Evolutionary conservation across 805 yeast genomes (phyloP), one percentile per base, ranked within the genome.

Genomic region (Grigorovia jiainica): DNA sequence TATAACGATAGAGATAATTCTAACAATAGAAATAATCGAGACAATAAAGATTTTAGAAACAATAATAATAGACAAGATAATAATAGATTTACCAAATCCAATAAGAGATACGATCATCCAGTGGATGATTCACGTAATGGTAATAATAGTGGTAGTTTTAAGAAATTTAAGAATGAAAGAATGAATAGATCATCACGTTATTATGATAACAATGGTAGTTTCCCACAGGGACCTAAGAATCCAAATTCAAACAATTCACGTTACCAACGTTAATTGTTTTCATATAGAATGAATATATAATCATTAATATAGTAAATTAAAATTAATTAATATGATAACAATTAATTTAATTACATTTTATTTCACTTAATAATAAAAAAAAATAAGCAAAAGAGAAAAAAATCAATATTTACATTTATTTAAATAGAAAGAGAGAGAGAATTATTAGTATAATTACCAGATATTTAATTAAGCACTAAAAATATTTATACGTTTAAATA

Each of bases 201-300:
- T 13, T 15, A 25, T 11, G 39, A 36, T 18, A 36, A 13, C 24
- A 25, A 31, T 9, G 27, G 18, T 13, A 4, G 31, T 3, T 33
- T 55, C 6, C 59, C 59, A 6, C 57, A 55, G 31, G 59, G 59
- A 1, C 59, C 59, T 9, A 39, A 33, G 21, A 21, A 13, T 17
- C 32, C 18, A 11, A 34, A 25, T 4, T 11, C n/a, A 6, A 52
- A 46, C 24, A 45, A 43, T 13, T 39, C 41, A 17, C 50, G 57
- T 19, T 53, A 53, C 32, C 55, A 51, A 35, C 46, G 57, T 27
- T 51, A 42, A 36, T 5, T 20, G 4, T 9, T 5, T 1, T 17
- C n/a, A 35, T 17, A 33, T 9, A 33, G 7, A 7, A 6, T 21
- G 24, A 31, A 16, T 31, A 31, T 31, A 13, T 31, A 31, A 7